Conservation (phyloP, 2,329 filamentous ascomycete genomes). For the Periglandula ipomoeae region DNA sequence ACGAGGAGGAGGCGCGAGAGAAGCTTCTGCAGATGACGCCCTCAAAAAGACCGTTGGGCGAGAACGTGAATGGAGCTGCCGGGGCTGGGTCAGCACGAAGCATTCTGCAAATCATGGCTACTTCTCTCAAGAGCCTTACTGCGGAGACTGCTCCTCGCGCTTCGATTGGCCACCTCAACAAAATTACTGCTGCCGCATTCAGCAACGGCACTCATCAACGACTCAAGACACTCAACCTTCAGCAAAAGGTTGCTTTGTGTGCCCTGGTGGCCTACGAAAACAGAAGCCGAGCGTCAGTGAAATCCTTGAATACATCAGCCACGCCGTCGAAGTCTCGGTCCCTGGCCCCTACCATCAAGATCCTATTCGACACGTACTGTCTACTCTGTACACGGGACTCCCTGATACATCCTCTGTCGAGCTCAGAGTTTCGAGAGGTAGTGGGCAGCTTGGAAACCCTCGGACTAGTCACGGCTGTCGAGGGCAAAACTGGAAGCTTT, state of each 20-base stretch:
- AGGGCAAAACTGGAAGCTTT: slow-evolving; percentile 61
- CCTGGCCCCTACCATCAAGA: slow-evolving; percentile 70
- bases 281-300: slow-evolving; percentile 46
- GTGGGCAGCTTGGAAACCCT: slow-evolving; percentile 82
- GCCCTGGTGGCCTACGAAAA: slow-evolving; percentile 81
- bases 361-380: slow-evolving; percentile 76
- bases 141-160: slow-evolving; percentile 77
- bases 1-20: slow-evolving; percentile 53
- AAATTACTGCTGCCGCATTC: slow-evolving; percentile 81
- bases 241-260: slow-evolving; percentile 93
- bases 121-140: slow-evolving; percentile 55
- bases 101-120: slow-evolving; percentile 37
- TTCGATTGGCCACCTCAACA: slow-evolving; percentile 83
- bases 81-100: slow-evolving; percentile 26
- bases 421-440: slow-evolving; percentile 90
- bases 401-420: slow-evolving; percentile 80
- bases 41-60: slow-evolving; percentile 67
- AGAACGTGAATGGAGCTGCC: slow-evolving; percentile 63
- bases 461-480: slow-evolving; percentile 64
- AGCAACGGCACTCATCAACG: slow-evolving; percentile 81
- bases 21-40: slow-evolving; percentile 52
- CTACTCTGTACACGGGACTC: slow-evolving; percentile 77
- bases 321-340: slow-evolving; percentile 55
- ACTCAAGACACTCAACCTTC: slow-evolving; percentile 79
- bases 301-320: slow-evolving; percentile 26